Evolutionary conservation across 805 yeast genomes (phyloP), one percentile per base, ranked within the genome.

Genomic region (Kurtzmaniella fragi): DNA sequence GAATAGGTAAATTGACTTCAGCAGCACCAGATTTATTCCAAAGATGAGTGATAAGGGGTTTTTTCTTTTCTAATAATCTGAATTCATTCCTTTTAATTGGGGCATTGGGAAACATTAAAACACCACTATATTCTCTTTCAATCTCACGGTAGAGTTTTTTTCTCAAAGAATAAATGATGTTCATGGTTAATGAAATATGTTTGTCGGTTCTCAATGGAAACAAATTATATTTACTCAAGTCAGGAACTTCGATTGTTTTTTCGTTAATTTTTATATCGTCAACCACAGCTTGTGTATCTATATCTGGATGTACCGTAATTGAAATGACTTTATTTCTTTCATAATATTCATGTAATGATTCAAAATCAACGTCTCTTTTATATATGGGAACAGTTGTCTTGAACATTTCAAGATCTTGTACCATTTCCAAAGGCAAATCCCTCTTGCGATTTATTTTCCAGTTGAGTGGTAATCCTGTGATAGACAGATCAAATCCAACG

Each of bases 401-500:
- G 37, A 49, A 56, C 52, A 59, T 58, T 38, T 51, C 56, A 28
- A 66, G 44, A 42, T 68, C 74, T 34, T 60, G 62, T 10, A 68
- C 53, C 32, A 68, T 59, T 48, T 68, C 74, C 34, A 54, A 57
- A 2, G 74, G 73, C 29, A 55, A 59, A 8, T 46, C 44, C 13
- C 40, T 41, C 15, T 50, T 53, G 12, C 40, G 31, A 8, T 20
- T 20, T 20, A 20, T 20, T 20, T 20, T 20, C 25, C 25, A 20
- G 11, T 36, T 37, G 25, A 67, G 42, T 1, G 74, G 74, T 23
- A 64, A 49, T 2, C 74, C 74, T 20, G 61, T 51, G 25, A 66
- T 45, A 17, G 62, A 53, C 35, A 62, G 50, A 47, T 68, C 74
- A 46, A 65, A 65, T 4, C 74, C 74, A 3, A 64, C 49, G 7